Percentiles rank a stretch among this genome's conserved stretches.
Conservation (phyloP, 768 basidiomycete genomes). For the Termitomyces sp. region DNA sequence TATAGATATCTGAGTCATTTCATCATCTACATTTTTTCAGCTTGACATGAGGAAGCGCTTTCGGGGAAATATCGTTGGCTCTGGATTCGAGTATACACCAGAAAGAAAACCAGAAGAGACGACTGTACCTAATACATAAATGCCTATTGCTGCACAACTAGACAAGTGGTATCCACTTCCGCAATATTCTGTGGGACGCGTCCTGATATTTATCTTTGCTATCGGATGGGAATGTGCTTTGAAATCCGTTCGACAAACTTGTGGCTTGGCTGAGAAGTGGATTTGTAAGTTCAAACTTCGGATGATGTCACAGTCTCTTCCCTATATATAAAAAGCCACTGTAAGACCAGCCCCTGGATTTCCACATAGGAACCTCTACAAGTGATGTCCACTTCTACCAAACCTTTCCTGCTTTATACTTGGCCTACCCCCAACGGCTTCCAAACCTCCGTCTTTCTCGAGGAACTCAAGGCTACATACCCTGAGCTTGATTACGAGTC, state of each 20-base stretch:
- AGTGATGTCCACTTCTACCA: constrained; percentile 24
- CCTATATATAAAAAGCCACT: neutral
- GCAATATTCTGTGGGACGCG: neutral
- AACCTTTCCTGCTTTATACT: constrained; percentile 48
- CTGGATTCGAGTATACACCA: constrained; percentile 40
- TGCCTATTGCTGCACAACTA: neutral
- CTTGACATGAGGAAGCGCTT: constrained; percentile 84
- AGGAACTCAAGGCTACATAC: constrained; percentile 57
- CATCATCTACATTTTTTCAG: constrained; percentile 26
- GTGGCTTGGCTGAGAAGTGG: neutral
- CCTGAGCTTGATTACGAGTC: constrained; percentile 40
- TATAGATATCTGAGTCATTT: neutral
- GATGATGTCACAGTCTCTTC: constrained; percentile 2
- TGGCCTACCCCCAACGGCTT: constrained; percentile 56
- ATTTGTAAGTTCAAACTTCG: neutral
- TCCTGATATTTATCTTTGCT: neutral
- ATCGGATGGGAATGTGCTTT: neutral
- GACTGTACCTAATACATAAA: constrained; percentile 11
- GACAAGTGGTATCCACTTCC: too few species aligned
- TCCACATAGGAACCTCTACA: neutral
- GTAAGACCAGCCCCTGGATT: neutral
- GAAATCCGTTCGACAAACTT: neutral
- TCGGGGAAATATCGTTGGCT: constrained; percentile 62
- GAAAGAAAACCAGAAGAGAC: constrained; percentile 14
- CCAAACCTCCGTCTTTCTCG: constrained; percentile 46